phyloP scores from a whole-genome alignment of 352 stramenopile genomes.

The Pythium oligandrum region DNA sequence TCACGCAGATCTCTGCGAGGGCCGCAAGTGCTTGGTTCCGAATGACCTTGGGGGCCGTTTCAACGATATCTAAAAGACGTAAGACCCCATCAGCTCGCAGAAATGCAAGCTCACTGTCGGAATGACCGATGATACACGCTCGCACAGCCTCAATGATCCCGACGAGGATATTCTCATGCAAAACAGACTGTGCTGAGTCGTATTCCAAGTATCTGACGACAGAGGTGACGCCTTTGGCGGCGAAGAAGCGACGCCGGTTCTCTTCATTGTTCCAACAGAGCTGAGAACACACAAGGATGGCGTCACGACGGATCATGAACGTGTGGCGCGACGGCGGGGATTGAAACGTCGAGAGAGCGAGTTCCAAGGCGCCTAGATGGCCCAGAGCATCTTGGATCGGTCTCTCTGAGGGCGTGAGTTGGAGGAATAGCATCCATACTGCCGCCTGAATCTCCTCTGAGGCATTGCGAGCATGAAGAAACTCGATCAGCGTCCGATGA shows the following conservation, averaged over 20 bases:
- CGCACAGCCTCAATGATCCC: constrained; percentile 60
- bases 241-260: constrained; percentile 49
- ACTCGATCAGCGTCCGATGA: constrained; percentile 43
- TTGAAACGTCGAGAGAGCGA: constrained; percentile 41
- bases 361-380: constrained; percentile 40
- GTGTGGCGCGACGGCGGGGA: constrained; percentile 40
- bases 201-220: constrained; percentile 41
- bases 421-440: constrained; percentile 52
- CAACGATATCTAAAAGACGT: constrained; percentile 59
- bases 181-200: constrained; percentile 42
- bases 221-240: constrained; percentile 36
- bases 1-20: constrained; percentile 63
- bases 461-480: constrained; percentile 31
- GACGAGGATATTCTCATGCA: constrained; percentile 70
- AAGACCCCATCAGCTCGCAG: constrained; percentile 54
- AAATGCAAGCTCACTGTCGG: constrained; percentile 47
- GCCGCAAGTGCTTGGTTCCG: constrained; percentile 57
- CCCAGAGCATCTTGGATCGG: constrained; percentile 48
- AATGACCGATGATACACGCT: constrained; percentile 53
- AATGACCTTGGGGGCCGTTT: constrained; percentile 40
- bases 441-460: constrained; percentile 33
- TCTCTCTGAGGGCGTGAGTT: constrained; percentile 25
- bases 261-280: constrained; percentile 48
- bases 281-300: constrained; percentile 44
- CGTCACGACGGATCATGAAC: constrained; percentile 62